Evolutionary conservation across 768 basidiomycete genomes (phyloP), one percentile per base, ranked within the genome.

Genomic region (Strobilomyces dryophilus): DNA sequence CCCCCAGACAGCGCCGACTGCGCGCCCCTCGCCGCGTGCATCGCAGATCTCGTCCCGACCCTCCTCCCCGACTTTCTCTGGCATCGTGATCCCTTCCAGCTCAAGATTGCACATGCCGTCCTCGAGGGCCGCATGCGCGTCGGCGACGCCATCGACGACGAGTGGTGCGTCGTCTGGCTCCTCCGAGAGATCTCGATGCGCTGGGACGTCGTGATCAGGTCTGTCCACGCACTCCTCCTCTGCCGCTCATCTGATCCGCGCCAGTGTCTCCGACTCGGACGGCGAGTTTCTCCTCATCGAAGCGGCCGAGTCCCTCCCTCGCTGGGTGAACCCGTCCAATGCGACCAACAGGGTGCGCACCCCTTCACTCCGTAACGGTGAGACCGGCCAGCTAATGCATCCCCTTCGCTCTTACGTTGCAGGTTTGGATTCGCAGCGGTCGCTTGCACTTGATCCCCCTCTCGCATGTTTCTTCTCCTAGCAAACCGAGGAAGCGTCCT

Each of bases 221-320:
- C 59, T 53, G 79, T 66, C 27, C 40, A 18, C 15, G n/a, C 26
- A 53, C 48, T 17, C 26, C 6, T 15, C 18, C n/a, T 15, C 14
- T 18, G n/a, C 17, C 36, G 10, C 55, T 59, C 45, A 64, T 41
- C 20, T 14, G 9, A 9, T 20, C 24, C 36, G 12, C 24, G 0
- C 21, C 5, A 69, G 68, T 18, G 79, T 87, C 12, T 84, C 80
- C 54, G 97, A 99, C 73, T 87, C 88, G 5, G 95, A 98, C 69
- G 97, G 97, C 26, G 92, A 98, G 61, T 98, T 98, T 65, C 72
- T 98, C 42, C 78, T 99, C 51, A 98, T 98, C 55, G 97, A 99
- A 72, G 95, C 93, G 4, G 97, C 97, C 20, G 89, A 97, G 47
- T 79, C 75, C 27, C 73, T 99, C 14, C 95, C 95, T 15, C 72